Conservation (phyloP, 441 rosid species). For the Populus hybrid region DNA sequence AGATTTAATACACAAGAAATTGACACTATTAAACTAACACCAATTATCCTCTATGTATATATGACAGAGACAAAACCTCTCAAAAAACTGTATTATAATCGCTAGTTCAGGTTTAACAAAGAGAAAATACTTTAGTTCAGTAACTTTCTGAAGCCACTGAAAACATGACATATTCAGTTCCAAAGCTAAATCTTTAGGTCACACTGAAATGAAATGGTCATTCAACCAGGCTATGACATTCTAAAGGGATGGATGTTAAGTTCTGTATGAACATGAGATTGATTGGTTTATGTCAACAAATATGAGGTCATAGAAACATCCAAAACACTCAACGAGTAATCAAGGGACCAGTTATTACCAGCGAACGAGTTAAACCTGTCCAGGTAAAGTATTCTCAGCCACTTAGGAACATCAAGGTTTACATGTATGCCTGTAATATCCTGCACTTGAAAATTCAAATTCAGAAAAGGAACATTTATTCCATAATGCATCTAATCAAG, state of each 20-base stretch:
- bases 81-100: no score
- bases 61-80: background rate
- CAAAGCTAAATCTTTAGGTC: background rate
- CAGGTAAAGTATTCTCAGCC: slow-evolving; percentile 63
- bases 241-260: background rate
- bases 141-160: background rate
- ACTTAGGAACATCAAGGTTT: slow-evolving; percentile 77
- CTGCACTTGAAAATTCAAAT: slow-evolving; percentile 54
- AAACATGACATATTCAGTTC: background rate
- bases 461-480: slow-evolving; percentile 17
- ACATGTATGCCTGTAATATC: slow-evolving; percentile 64
- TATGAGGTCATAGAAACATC: slow-evolving; percentile 3
- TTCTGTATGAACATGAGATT: background rate
- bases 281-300: background rate
- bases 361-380: slow-evolving; percentile 71
- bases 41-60: background rate
- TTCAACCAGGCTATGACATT: background rate
- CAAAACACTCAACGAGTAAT: slow-evolving; percentile 6
- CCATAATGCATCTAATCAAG: background rate
- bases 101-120: no score
- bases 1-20: background rate
- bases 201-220: background rate
- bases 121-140: no score
- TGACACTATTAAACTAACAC: background rate
- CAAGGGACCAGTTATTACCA: slow-evolving; percentile 44